A percentile compares a stretch with the other conserved stretches of the same genome.
phyloP scores from a whole-genome alignment of 1,284 basidiomycete genomes.

The Cryptococcus hybrid region DNA sequence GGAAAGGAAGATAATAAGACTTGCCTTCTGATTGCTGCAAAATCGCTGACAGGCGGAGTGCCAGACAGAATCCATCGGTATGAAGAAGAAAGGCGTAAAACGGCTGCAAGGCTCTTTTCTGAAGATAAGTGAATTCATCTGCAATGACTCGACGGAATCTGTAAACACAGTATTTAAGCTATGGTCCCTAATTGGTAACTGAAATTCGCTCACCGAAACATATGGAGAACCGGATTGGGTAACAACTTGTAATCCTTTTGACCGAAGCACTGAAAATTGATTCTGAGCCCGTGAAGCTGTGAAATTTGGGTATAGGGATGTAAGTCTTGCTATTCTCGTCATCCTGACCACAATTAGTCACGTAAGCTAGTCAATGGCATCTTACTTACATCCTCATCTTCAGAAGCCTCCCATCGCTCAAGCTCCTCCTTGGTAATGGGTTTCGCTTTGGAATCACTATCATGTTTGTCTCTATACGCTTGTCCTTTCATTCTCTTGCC shows the following conservation, averaged over 20 bases:
- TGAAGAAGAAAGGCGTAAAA: conserved; percentile 73
- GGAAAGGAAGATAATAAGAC: conserved; percentile 1
- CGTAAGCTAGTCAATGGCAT: neutral
- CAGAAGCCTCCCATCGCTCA: conserved; percentile 42
- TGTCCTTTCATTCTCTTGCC: conserved; percentile 46
- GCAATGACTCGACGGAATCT: conserved; percentile 78
- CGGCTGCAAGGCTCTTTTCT: conserved; percentile 72
- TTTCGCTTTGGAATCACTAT: conserved; percentile 48
- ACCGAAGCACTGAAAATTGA: conserved; percentile 57
- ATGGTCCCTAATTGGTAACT: no score
- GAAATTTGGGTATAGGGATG: conserved; percentile 30
- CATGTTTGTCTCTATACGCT: conserved; percentile 42
- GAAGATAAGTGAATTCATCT: conserved; percentile 93
- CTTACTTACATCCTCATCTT: conserved; percentile 24
- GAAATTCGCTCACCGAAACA: conserved; percentile 62
- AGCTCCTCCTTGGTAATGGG: conserved; percentile 44
- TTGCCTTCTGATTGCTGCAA: conserved; percentile 77
- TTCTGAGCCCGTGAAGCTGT: conserved; percentile 21
- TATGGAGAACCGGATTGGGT: conserved; percentile 78
- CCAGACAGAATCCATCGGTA: conserved; percentile 95
- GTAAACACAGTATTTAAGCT: neutral
- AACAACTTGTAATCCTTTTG: conserved; percentile 73
- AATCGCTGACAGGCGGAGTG: conserved; percentile 89
- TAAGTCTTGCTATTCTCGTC: conserved; percentile 13
- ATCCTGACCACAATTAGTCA: conserved; percentile 4